A percentile compares a stretch with the other conserved stretches of the same genome.
Evolutionary conservation across 2,329 filamentous ascomycete species (phyloP).

Genomic region (Aureobasidium vineae): DNA sequence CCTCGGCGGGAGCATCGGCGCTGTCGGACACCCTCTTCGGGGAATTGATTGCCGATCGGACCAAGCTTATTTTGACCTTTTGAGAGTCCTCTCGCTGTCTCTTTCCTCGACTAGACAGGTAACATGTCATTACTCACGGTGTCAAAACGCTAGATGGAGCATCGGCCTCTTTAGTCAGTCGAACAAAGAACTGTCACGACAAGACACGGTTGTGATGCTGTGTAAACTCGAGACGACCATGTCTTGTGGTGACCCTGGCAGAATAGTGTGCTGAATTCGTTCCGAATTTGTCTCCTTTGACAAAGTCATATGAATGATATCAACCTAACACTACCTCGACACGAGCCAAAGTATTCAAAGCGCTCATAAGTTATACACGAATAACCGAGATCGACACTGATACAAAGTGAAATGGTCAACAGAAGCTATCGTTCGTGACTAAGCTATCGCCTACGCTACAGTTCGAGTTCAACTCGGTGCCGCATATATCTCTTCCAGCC

Average conservation of each 20-base stretch:
- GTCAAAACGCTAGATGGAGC: neutral
- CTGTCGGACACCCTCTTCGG: neutral
- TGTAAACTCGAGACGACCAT: too few relatives aligned
- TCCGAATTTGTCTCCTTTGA: too few relatives aligned
- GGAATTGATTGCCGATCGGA: neutral
- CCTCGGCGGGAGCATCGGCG: neutral
- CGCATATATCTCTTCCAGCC: slow-evolving; percentile 55
- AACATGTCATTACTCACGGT: neutral
- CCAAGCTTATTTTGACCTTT: neutral
- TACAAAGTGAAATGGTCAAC: neutral
- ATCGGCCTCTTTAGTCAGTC: too few relatives aligned
- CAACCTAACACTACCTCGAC: too few relatives aligned
- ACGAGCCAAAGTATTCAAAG: too few relatives aligned
- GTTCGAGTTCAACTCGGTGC: neutral
- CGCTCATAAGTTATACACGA: too few relatives aligned
- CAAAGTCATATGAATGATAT: too few relatives aligned
- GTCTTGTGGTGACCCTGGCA: too few relatives aligned
- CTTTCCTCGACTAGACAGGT: neutral
- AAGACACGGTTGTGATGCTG: too few relatives aligned
- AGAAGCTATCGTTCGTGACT: neutral
- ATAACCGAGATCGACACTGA: too few relatives aligned
- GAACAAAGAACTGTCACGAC: too few relatives aligned
- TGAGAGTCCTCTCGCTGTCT: neutral
- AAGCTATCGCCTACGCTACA: neutral
- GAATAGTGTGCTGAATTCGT: too few relatives aligned